These are phyloP conservation scores for Tieghemiomyces parasiticus DNA, from an alignment of 192 early-diverging fungal species.

Conservation along the genomic window DNA sequence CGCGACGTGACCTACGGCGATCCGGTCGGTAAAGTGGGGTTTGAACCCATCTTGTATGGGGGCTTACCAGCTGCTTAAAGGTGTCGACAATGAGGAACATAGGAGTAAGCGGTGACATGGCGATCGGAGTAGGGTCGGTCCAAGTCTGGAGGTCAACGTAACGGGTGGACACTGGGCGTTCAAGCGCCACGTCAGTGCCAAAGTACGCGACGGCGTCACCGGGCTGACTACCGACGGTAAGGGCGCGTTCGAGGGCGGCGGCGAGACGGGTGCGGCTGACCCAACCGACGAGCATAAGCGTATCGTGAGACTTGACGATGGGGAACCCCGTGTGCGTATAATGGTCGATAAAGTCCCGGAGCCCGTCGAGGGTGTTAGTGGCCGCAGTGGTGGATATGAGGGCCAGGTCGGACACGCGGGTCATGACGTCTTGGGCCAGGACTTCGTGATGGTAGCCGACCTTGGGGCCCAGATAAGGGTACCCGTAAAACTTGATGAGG, in stretches of 20 bases:
- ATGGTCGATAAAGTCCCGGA: slow-evolving; percentile 29
- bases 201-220: slow-evolving; percentile 15
- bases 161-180: neutral
- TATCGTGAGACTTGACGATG: slow-evolving; percentile 36
- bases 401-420: slow-evolving; percentile 41
- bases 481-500: slow-evolving; percentile 39
- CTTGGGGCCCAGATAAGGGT: slow-evolving; percentile 49
- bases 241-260: neutral
- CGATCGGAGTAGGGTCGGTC: slow-evolving; percentile 54
- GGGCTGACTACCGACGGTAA: neutral
- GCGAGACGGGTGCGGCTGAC: slow-evolving; percentile 42
- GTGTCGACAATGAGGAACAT: slow-evolving; percentile 50
- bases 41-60: neutral
- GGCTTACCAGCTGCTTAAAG: slow-evolving; percentile 40
- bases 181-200: neutral
- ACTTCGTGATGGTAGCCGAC: slow-evolving; percentile 36
- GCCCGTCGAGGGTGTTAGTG: slow-evolving; percentile 24
- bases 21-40: neutral
- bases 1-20: no score
- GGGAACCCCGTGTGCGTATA: slow-evolving; percentile 61
- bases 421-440: slow-evolving; percentile 43
- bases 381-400: slow-evolving; percentile 31
- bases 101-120: slow-evolving; percentile 39
- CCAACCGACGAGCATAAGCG: slow-evolving; percentile 53
- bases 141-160: slow-evolving; percentile 44